These are phyloP conservation scores for Cucurbita argyrosperma DNA, from an alignment of 306 rosid species.

Conservation along the genomic window DNA sequence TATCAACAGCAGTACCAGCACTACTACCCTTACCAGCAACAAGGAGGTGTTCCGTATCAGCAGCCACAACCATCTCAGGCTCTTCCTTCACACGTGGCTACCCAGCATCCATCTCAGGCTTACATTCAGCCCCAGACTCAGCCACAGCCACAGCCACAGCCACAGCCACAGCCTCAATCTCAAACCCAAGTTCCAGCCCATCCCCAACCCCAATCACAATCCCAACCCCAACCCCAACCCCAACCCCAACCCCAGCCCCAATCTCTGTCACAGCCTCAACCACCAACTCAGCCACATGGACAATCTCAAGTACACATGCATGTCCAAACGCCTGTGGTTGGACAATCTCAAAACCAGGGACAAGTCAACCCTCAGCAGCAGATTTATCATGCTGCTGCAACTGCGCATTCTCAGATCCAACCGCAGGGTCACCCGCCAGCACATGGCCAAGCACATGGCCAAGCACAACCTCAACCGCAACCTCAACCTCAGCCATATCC, in stretches of 20 bases:
- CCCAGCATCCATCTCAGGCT: conserved; percentile 26
- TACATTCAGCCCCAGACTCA: conserved; percentile 23
- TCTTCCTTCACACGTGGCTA: conserved; percentile 17
- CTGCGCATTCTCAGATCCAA: conserved; percentile 41
- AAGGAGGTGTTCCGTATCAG: conserved; percentile 42
- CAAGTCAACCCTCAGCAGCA: conserved; percentile 51
- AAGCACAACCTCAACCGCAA: conserved; percentile 30
- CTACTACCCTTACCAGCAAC: conserved; percentile 71
- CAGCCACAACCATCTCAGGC: conserved; percentile 34
- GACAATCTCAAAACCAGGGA: conserved; percentile 53
- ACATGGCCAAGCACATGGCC: conserved; percentile 35
- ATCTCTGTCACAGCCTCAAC: conserved; percentile 13
- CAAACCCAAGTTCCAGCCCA: conserved; percentile 14
- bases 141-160: conserved; percentile 20
- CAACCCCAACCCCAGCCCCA: conserved; percentile 30
- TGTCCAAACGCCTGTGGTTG: conserved; percentile 18
- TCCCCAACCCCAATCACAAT: conserved; percentile 22
- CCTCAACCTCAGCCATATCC: conserved; percentile 26
- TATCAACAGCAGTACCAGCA: conserved; percentile 86
- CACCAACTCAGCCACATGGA: conserved; percentile 28
- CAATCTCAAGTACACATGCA: conserved; percentile 14
- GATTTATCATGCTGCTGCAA: conserved; percentile 29
- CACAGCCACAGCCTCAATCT: conserved; percentile 12
- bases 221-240: conserved; percentile 31
- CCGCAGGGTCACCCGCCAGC: conserved; percentile 35